phyloP scores from a whole-genome alignment of 768 basidiomycete genomes.

The Saitozyma sp. region DNA sequence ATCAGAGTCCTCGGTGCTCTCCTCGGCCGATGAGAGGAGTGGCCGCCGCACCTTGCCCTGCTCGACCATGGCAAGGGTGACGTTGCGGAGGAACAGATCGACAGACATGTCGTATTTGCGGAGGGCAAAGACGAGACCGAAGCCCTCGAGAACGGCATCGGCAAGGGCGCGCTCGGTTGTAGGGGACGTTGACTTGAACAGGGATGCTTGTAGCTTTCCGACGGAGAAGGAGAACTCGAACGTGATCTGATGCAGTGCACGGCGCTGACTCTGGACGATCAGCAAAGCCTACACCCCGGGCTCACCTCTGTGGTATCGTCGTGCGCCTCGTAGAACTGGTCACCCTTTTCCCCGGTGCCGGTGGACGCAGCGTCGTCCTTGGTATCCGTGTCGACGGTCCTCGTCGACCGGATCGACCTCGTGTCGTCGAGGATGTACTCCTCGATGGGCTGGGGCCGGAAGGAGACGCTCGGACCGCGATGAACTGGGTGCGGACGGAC shows the following conservation, averaged over 20 bases:
- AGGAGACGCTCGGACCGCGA: not conserved
- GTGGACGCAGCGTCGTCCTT: constrained; percentile 18
- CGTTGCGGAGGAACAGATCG: constrained; percentile 72
- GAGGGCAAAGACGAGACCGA: constrained; percentile 70
- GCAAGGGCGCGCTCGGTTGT: constrained; percentile 73
- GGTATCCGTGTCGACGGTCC: constrained; percentile 51
- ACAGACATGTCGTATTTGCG: constrained; percentile 85
- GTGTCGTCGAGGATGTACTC: constrained; percentile 64
- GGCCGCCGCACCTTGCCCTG: constrained; percentile 54
- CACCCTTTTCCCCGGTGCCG: constrained; percentile 12
- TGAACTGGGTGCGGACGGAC: constrained; percentile 2
- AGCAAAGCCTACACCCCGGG: constrained; percentile 42
- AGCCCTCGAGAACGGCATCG: constrained; percentile 73
- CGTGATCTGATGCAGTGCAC: constrained; percentile 60
- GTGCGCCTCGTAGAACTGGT: constrained; percentile 69
- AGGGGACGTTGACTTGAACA: constrained; percentile 68
- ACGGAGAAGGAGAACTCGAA: constrained; percentile 89
- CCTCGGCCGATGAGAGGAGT: constrained; percentile 37
- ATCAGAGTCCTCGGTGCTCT: constrained; percentile 28
- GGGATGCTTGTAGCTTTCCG: constrained; percentile 71
- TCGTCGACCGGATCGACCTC: constrained; percentile 34
- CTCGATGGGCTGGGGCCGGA: constrained; percentile 46
- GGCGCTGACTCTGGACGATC: constrained; percentile 50
- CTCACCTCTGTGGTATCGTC: constrained; percentile 63
- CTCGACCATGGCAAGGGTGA: constrained; percentile 74